phyloP scores from a whole-genome alignment of 768 basidiomycete species.

The Lactifluus piperatus region DNA sequence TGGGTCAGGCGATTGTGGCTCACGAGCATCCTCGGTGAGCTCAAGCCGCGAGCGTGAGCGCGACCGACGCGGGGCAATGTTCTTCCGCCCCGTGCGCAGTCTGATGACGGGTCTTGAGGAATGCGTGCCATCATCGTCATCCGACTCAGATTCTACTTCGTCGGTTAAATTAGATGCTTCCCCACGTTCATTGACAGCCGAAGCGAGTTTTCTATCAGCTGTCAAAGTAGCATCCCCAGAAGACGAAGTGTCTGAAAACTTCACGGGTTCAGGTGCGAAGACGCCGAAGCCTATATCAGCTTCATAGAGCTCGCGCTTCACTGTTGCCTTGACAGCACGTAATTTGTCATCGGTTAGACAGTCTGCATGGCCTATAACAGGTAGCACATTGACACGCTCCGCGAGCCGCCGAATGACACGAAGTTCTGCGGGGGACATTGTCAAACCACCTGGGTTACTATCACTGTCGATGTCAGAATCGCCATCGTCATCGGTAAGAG shows the following conservation, averaged over 20 bases:
- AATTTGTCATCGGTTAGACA: conserved; percentile 77
- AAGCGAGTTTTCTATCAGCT: conserved; percentile 3
- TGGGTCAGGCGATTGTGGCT: conserved; percentile 47
- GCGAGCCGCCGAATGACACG: conserved; percentile 71
- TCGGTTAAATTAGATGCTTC: conserved; percentile 18
- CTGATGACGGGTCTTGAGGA: conserved; percentile 70
- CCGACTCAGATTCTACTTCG: conserved; percentile 32
- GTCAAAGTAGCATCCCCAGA: neutral
- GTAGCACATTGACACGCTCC: conserved; percentile 68
- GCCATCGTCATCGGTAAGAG: conserved; percentile 32
- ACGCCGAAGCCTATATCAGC: conserved; percentile 72
- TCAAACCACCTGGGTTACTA: conserved; percentile 40
- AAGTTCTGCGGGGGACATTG: conserved; percentile 72
- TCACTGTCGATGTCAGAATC: conserved; percentile 42
- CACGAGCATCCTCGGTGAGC: conserved; percentile 47
- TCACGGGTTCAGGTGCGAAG: conserved; percentile 42
- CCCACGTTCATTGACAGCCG: conserved; percentile 23
- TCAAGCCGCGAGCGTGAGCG: conserved; percentile 64
- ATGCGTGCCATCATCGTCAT: conserved; percentile 44
- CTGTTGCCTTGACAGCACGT: conserved; percentile 57
- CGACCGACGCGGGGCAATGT: conserved; percentile 37
- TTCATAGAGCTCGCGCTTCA: conserved; percentile 56
- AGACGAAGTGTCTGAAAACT: conserved; percentile 12
- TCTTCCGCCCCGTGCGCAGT: conserved; percentile 45
- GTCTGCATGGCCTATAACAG: conserved; percentile 72